These are phyloP conservation scores for Penicillium psychrosexuale DNA, from an alignment of 2,329 filamentous ascomycete genomes.

Conservation along the genomic window DNA sequence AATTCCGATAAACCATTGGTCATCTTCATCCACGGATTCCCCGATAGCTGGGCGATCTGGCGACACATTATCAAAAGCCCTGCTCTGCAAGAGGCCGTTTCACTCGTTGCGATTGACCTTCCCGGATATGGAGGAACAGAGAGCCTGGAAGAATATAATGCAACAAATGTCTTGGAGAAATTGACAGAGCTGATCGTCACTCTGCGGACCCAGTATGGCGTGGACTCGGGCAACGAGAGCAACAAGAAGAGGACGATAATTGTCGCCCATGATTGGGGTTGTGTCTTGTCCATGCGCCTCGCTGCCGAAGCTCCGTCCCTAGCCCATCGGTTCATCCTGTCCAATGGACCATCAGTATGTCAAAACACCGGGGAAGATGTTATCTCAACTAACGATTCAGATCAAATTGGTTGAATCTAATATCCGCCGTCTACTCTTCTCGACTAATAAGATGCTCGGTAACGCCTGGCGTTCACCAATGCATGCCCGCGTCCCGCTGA, in stretches of 20 bases:
- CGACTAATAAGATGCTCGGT: constrained; percentile 50
- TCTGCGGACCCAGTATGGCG: constrained; percentile 48
- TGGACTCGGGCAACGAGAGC: constrained; percentile 27
- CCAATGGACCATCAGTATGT: constrained; percentile 54
- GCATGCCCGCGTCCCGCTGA: constrained; percentile 45
- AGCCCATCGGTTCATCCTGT: constrained; percentile 55
- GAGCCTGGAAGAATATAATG: constrained; percentile 48
- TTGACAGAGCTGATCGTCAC: constrained; percentile 53
- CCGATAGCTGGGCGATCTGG: constrained; percentile 58
- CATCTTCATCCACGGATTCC: constrained; percentile 59
- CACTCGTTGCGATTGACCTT: constrained; percentile 55
- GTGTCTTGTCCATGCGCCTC: constrained; percentile 52
- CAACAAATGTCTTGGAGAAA: constrained; percentile 52
- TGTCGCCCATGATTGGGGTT: constrained; percentile 57
- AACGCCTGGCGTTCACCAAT: constrained; percentile 47
- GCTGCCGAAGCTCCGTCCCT: constrained; percentile 57
- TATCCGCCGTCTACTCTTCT: constrained; percentile 38
- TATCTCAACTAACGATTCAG: constrained; percentile 28
- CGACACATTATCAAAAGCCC: constrained; percentile 46
- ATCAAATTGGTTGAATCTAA: constrained; percentile 45
- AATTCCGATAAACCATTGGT: constrained; percentile 40
- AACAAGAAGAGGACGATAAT: constrained; percentile 48
- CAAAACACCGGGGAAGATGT: background rate
- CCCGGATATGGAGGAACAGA: constrained; percentile 60
- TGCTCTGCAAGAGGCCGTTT: constrained; percentile 39